A percentile compares a stretch with the other conserved stretches of the same genome.
Evolutionary conservation across 306 rosid genomes (phyloP).

Genomic region (Arachis hypogaea): DNA sequence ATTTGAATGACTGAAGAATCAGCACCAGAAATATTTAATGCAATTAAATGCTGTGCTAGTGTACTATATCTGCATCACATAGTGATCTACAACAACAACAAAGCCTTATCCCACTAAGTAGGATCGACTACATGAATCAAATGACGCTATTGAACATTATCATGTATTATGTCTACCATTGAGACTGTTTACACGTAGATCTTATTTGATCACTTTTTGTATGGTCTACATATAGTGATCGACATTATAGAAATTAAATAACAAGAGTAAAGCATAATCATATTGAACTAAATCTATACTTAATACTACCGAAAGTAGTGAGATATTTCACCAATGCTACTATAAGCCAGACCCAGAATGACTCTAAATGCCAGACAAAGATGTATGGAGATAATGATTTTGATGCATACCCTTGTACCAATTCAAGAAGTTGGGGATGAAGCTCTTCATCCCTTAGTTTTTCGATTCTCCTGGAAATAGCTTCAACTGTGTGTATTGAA

Average conservation of each 20-base stretch:
- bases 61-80: constrained; percentile 20
- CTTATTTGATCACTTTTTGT: too few species aligned
- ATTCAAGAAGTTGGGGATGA: constrained; percentile 80
- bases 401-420: constrained; percentile 68
- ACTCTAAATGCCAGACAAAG: not conserved
- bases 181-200: too few species aligned
- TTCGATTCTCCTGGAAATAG: constrained; percentile 75
- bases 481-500: constrained; percentile 85
- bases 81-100: not conserved
- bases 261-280: constrained; percentile 16
- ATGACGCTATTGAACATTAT: too few species aligned
- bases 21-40: not conserved
- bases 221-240: not conserved
- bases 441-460: constrained; percentile 79
- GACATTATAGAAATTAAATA: not conserved
- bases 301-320: constrained; percentile 1
- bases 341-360: not conserved
- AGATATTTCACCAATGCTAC: not conserved
- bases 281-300: not conserved
- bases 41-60: not conserved
- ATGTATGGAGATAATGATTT: constrained; percentile 10
- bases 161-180: too few species aligned
- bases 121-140: too few species aligned
- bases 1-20: constrained; percentile 11
- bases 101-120: too few species aligned